These are phyloP conservation scores for Botrytis cinerea DNA, from an alignment of 2,329 filamentous ascomycete genomes.

Conservation along the genomic window DNA sequence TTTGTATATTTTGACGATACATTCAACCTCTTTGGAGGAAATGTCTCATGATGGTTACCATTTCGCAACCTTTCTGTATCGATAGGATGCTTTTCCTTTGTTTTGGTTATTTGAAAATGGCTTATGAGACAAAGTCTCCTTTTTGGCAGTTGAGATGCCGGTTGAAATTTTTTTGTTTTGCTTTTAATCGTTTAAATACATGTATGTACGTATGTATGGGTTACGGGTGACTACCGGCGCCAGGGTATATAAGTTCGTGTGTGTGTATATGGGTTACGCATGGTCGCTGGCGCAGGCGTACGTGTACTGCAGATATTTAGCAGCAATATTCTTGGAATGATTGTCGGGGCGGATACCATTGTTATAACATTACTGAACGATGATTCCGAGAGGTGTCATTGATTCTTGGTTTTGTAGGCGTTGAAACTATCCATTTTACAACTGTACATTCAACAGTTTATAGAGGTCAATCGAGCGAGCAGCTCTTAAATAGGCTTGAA, in stretches of 20 bases:
- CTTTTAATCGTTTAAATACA: conserved; percentile 12
- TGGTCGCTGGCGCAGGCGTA: conserved; percentile 7
- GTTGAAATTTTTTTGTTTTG: background rate
- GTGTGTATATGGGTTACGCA: conserved; percentile 8
- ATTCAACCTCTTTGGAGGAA: too few relatives aligned
- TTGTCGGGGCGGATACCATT: conserved; percentile 10
- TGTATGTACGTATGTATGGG: conserved; percentile 18
- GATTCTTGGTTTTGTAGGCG: conserved; percentile 12
- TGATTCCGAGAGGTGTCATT: background rate
- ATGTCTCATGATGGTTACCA: background rate
- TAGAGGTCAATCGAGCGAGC: background rate
- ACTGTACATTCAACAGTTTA: background rate
- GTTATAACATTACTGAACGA: conserved; percentile 16
- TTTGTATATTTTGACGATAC: conserved; percentile 12
- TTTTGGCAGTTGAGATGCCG: background rate
- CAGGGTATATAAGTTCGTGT: conserved; percentile 8
- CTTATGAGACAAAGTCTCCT: background rate
- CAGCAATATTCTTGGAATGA: conserved; percentile 5
- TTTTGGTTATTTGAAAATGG: conserved; percentile 18
- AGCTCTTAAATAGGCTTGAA: background rate
- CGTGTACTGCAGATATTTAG: conserved; percentile 14
- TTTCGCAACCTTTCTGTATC: background rate
- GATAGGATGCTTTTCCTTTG: background rate
- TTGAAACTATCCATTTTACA: background rate
- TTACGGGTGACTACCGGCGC: conserved; percentile 13